Percentiles rank a stretch among this genome's conserved stretches.
Evolutionary conservation across 805 yeast species (phyloP).

Genomic region (Starmera pachycereana): DNA sequence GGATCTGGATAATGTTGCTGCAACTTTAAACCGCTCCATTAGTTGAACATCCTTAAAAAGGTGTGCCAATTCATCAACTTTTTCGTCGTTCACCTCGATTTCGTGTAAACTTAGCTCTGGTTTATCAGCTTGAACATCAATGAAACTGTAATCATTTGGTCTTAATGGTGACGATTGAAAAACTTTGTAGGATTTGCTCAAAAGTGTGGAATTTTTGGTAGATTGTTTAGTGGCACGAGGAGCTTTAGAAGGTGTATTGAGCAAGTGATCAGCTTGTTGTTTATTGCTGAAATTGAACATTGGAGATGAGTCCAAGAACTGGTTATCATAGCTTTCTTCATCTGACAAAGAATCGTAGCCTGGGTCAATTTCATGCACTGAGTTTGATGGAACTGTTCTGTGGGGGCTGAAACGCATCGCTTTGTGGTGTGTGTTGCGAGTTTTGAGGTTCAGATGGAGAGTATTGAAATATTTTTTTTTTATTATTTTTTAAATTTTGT

Average conservation of each 20-base stretch:
- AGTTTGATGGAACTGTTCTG: slow-evolving; percentile 1
- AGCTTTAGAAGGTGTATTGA: slow-evolving; percentile 9
- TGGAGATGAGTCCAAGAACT: too few species aligned
- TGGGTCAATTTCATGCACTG: slow-evolving; percentile 1
- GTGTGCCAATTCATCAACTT: too few species aligned
- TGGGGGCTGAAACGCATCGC: slow-evolving; percentile 12
- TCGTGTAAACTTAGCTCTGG: too few species aligned
- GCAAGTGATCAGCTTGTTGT: neutral
- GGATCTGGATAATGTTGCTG: too few species aligned
- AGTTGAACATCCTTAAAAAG: too few species aligned
- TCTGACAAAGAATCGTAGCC: slow-evolving; percentile 6
- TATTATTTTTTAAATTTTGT: neutral
- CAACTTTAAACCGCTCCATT: too few species aligned
- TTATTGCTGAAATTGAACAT: too few species aligned
- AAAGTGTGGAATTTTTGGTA: neutral
- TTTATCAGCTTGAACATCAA: too few species aligned
- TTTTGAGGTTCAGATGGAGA: neutral
- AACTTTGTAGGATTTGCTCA: neutral
- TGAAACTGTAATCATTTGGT: neutral
- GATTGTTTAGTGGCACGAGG: neutral
- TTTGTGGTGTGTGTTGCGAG: too few species aligned
- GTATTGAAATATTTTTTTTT: neutral
- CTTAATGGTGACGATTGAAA: slow-evolving; percentile 7
- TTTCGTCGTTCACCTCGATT: too few species aligned
- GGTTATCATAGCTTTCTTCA: slow-evolving; percentile 2